Base-by-base conservation (phyloP, 2,329 filamentous ascomycete genomes). In the Trichoderma simmonsii region DNA sequence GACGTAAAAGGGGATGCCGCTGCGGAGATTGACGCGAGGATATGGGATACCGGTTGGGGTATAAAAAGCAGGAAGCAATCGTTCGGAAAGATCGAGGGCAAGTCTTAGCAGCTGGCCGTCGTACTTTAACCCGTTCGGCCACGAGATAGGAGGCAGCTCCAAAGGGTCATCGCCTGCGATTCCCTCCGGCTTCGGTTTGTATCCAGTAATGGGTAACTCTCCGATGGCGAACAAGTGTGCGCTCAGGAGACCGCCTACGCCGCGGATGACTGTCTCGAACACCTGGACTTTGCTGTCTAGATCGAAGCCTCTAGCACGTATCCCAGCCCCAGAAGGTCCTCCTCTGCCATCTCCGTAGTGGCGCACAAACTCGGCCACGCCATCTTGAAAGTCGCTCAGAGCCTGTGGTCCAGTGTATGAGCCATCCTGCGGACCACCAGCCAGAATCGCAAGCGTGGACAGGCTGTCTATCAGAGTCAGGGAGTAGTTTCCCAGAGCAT, bases 271-370 rank as follows among this genome's bases (percentile, higher is more conserved):
- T 0, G 95, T 98, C 84, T 99, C 96, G 78, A 99, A 99, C 51
- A 99, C 94, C 83, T 99, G 95, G 2, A 99, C 96, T 82, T 98
- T 99, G 84, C 95, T 97, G 82, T 99, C 95, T 54, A 97, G 85
- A 81, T 99, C 94, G 78, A 99, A 99, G 0, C 94, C 96, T 70
- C 90, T 88, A 4, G 91, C 90, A 74, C 94, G 87, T 71, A 87
- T 85, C 4, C 95, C 95, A 78, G 89, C 86, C 7, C 93, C 93
- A 6, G 86, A 86, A 15, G 88, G 85, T 3, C 92, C 91, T 9
- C 85, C 82, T 34, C 90, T 90, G 2, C 95, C 95, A 81, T 98
- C 95, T 4, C 95, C 95, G 80, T 98, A 98, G 76, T 96, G 86
- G 75, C 89, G 85, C 3, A 98, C 92, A 76, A 98, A 85, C 66